These are phyloP conservation scores for Kodamaea hsintzibuensis DNA, from an alignment of 805 yeast species.

Conservation along the genomic window DNA sequence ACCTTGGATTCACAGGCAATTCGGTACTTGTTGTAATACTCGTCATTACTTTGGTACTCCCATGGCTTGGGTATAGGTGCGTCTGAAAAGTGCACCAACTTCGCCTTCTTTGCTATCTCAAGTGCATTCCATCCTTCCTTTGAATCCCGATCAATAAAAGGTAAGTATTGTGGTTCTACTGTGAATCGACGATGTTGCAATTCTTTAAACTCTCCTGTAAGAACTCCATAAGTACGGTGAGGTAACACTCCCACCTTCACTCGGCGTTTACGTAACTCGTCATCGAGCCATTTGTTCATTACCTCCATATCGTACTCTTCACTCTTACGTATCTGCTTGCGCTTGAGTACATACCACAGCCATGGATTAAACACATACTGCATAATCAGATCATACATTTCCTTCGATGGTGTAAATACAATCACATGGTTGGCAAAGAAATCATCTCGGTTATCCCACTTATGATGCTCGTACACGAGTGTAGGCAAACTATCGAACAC, in stretches of 20 bases:
- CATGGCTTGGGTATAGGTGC: slow-evolving; percentile 70
- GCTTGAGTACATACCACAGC: slow-evolving; percentile 25
- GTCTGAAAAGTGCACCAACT: slow-evolving; percentile 64
- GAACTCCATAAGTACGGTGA: slow-evolving; percentile 49
- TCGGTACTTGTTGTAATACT: slow-evolving; percentile 25
- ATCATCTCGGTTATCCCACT: slow-evolving; percentile 26
- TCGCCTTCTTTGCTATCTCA: slow-evolving; percentile 29
- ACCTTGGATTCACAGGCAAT: slow-evolving; percentile 25
- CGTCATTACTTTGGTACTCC: slow-evolving; percentile 31
- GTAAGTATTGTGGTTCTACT: slow-evolving; percentile 46
- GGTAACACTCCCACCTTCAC: slow-evolving; percentile 43
- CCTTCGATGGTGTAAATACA: slow-evolving; percentile 55
- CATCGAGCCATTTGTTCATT: slow-evolving; percentile 49
- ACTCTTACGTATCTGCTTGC: slow-evolving; percentile 21
- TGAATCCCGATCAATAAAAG: slow-evolving; percentile 20
- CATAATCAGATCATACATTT: slow-evolving; percentile 22
- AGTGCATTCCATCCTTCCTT: slow-evolving; percentile 35
- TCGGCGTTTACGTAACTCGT: slow-evolving; percentile 34
- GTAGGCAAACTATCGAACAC: slow-evolving; percentile 18
- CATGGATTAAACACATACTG: slow-evolving; percentile 29
- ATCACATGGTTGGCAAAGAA: slow-evolving; percentile 52
- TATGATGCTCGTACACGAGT: slow-evolving; percentile 24
- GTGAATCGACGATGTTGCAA: slow-evolving; percentile 40
- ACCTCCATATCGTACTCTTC: slow-evolving; percentile 60
- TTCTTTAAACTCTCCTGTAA: slow-evolving; percentile 50